Evolutionary conservation across 345 rosid species (phyloP).

Genomic region (Camelina hispida): DNA sequence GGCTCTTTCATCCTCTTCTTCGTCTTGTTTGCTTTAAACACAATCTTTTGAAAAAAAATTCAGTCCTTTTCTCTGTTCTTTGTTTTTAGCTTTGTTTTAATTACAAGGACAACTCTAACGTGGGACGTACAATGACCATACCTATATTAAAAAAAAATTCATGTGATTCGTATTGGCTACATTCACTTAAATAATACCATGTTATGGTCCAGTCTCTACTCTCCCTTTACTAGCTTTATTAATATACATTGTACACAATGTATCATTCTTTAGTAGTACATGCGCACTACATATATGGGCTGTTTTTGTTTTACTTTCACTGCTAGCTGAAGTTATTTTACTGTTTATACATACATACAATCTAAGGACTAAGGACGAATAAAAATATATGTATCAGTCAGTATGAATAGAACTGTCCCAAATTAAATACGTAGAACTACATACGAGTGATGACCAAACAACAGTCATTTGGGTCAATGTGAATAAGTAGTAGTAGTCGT

Average conservation of each 20-base stretch:
- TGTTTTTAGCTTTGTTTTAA: constrained; percentile 38
- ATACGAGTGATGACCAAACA: constrained; percentile 13
- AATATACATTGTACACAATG: constrained; percentile 25
- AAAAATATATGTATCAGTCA: too few species aligned
- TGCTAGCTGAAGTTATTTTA: not conserved
- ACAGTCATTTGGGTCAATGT: not conserved
- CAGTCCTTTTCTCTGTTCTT: constrained; percentile 33
- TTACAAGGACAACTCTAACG: constrained; percentile 28
- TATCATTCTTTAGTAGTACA: not conserved
- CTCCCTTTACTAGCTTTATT: constrained; percentile 30
- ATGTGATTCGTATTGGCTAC: constrained; percentile 46
- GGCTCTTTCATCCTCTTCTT: constrained; percentile 24
- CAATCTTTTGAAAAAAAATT: not conserved
- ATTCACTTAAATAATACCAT: constrained; percentile 37
- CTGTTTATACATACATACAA: too few species aligned
- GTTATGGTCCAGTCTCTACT: constrained; percentile 39
- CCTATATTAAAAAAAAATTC: not conserved
- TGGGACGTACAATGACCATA: constrained; percentile 37
- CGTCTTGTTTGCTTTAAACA: constrained; percentile 33
- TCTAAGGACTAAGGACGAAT: too few species aligned
- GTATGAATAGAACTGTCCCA: constrained; percentile 10
- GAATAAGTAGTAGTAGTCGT: not conserved
- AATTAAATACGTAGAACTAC: not conserved
- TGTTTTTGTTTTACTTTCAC: constrained; percentile 21
- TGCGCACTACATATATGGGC: not conserved